A percentile compares a stretch with the other conserved stretches of the same genome.
Evolutionary conservation across 495 filamentous ascomycete species (phyloP).

Genomic region (Parathielavia hyrcaniae): DNA sequence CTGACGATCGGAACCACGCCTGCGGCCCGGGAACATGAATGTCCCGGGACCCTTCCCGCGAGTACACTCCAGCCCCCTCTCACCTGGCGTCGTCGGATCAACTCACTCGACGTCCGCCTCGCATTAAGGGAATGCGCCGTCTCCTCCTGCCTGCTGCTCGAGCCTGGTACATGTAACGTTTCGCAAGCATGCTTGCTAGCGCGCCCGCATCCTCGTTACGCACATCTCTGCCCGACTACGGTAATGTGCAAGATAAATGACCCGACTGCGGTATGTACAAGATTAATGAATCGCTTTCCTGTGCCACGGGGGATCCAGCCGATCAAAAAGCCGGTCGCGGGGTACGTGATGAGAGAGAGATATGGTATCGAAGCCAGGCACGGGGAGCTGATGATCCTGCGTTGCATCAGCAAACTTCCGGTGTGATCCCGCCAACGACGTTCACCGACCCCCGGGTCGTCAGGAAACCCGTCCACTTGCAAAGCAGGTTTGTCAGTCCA

Average conservation of each 20-base stretch:
- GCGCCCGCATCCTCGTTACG: slow-evolving; percentile 5
- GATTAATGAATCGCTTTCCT: slow-evolving; percentile 1
- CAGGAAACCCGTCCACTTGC: slow-evolving; percentile 16
- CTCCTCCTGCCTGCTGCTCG: background rate
- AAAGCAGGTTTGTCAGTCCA: background rate
- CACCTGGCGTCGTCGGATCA: background rate
- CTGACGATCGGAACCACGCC: background rate
- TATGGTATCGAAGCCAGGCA: background rate
- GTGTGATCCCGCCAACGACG: background rate
- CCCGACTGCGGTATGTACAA: background rate
- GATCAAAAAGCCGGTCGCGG: background rate
- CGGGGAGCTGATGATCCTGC: background rate
- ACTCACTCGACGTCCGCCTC: background rate
- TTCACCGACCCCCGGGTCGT: background rate
- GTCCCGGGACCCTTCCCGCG: slow-evolving; percentile 5
- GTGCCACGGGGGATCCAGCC: background rate
- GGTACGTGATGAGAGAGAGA: background rate
- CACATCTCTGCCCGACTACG: background rate
- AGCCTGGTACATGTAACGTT: slow-evolving; percentile 6
- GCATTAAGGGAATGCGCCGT: background rate
- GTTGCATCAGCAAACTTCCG: slow-evolving; percentile 5
- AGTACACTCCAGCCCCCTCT: background rate
- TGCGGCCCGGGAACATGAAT: too few species aligned
- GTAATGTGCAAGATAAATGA: slow-evolving; percentile 4
- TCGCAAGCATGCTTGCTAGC: background rate